These are phyloP conservation scores for Blastobotrys indianensis DNA, from an alignment of 1,139 yeast genomes.

Conservation along the genomic window DNA sequence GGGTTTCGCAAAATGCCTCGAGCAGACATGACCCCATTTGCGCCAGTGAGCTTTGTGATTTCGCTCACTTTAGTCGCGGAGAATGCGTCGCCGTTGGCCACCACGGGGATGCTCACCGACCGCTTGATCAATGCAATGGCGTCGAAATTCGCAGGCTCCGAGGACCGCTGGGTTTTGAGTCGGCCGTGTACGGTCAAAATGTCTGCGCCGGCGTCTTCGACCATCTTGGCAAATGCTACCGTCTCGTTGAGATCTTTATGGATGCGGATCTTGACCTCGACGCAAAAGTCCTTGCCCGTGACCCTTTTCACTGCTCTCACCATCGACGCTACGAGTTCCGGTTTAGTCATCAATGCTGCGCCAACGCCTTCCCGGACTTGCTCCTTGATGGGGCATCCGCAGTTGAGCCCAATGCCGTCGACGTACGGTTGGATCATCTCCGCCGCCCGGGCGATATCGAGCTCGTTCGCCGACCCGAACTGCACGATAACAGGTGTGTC, in stretches of 20 bases:
- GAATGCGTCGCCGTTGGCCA: conserved; percentile 95
- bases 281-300: conserved; percentile 62
- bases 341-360: conserved; percentile 85
- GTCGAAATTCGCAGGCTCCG: conserved; percentile 74
- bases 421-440: conserved; percentile 86
- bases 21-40: conserved; percentile 94
- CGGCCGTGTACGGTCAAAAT: conserved; percentile 93
- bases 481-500: conserved; percentile 81
- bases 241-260: conserved; percentile 74
- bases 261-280: conserved; percentile 88
- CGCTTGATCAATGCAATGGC: conserved; percentile 67
- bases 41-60: conserved; percentile 63
- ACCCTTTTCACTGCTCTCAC: conserved; percentile 71
- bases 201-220: conserved; percentile 87
- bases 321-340: conserved; percentile 77
- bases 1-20: conserved; percentile 85
- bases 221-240: conserved; percentile 58
- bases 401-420: conserved; percentile 90
- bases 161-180: conserved; percentile 75
- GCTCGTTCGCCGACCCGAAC: conserved; percentile 83
- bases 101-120: conserved; percentile 59
- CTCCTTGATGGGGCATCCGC: conserved; percentile 96
- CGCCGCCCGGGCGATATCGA: conserved; percentile 77
- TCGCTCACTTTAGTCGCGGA: conserved; percentile 52
- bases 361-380: conserved; percentile 96